Evolutionary conservation across 306 rosid genomes (phyloP).

Genomic region (Pyrus communis): DNA sequence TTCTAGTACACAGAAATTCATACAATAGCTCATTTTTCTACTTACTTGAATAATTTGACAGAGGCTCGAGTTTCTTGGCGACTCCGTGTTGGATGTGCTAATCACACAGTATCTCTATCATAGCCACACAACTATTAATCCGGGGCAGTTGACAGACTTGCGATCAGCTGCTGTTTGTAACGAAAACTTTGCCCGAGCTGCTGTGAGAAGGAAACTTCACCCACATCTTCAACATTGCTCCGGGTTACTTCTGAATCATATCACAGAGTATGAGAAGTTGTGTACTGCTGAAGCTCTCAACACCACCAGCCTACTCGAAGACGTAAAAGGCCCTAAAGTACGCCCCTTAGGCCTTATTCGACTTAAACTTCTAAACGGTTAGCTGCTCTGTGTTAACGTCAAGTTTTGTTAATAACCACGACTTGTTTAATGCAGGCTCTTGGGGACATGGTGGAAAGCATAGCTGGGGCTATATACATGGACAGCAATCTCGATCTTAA

Average conservation of each 20-base stretch:
- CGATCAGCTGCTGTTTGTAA: slow-evolving; percentile 87
- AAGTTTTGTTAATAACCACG: neutral
- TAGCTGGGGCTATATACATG: slow-evolving; percentile 76
- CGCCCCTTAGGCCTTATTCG: neutral
- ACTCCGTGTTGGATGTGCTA: slow-evolving; percentile 80
- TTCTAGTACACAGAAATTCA: neutral
- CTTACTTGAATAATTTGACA: slow-evolving; percentile 30
- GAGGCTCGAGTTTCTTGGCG: slow-evolving; percentile 97
- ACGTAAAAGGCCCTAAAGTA: slow-evolving; percentile 66
- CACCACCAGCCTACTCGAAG: slow-evolving; percentile 23
- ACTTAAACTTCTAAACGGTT: neutral
- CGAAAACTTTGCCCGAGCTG: slow-evolving; percentile 75
- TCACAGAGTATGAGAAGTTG: slow-evolving; percentile 47
- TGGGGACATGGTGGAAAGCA: slow-evolving; percentile 91
- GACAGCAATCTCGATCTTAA: slow-evolving; percentile 68
- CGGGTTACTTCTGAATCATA: slow-evolving; percentile 48
- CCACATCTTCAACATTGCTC: slow-evolving; percentile 72
- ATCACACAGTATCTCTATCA: slow-evolving; percentile 66
- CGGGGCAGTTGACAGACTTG: slow-evolving; percentile 77
- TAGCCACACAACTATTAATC: slow-evolving; percentile 51
- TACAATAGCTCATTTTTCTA: neutral
- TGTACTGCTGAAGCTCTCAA: slow-evolving; percentile 29
- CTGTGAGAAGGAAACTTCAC: slow-evolving; percentile 56
- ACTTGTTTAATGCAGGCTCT: slow-evolving; percentile 40
- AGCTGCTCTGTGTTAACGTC: neutral